A percentile compares a stretch with the other conserved stretches of the same genome.
phyloP scores from a whole-genome alignment of 345 rosid genomes.

The Pseudoturritis turrita region DNA sequence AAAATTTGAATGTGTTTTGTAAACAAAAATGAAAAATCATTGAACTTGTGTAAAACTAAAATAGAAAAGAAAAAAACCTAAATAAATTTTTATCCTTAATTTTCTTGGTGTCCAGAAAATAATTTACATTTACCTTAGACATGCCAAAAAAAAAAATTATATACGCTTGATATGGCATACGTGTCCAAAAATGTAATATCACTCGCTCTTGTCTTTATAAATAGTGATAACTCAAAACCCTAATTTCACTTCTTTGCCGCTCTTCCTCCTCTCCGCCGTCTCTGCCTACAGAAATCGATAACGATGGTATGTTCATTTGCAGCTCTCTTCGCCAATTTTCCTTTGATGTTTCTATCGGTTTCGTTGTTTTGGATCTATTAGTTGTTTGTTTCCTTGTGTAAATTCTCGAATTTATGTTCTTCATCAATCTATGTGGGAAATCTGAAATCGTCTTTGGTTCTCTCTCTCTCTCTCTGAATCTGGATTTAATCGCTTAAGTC shows the following conservation, averaged over 20 bases:
- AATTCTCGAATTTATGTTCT: background rate
- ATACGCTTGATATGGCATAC: background rate
- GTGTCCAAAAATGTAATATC: conserved; percentile 12
- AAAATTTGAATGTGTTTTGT: background rate
- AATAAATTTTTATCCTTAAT: background rate
- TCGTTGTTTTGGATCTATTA: background rate
- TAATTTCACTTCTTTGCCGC: conserved; percentile 11
- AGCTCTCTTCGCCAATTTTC: background rate
- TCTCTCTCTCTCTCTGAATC: background rate
- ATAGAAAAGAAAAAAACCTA: too few relatives aligned
- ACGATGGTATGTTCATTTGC: conserved; percentile 15
- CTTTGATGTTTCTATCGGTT: background rate
- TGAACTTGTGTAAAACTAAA: too few relatives aligned
- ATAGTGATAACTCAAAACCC: conserved; percentile 16
- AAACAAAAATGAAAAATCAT: background rate
- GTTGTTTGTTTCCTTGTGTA: background rate
- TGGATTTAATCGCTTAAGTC: background rate
- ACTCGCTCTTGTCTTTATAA: background rate
- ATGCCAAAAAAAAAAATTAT: background rate
- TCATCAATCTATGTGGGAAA: background rate
- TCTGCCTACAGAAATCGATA: conserved; percentile 6
- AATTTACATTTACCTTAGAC: background rate
- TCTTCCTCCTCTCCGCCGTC: conserved; percentile 20
- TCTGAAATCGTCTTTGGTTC: background rate
- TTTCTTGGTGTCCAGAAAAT: background rate